Conservation (phyloP, 1,139 yeast species). For the Zygosaccharomyces sapae region DNA sequence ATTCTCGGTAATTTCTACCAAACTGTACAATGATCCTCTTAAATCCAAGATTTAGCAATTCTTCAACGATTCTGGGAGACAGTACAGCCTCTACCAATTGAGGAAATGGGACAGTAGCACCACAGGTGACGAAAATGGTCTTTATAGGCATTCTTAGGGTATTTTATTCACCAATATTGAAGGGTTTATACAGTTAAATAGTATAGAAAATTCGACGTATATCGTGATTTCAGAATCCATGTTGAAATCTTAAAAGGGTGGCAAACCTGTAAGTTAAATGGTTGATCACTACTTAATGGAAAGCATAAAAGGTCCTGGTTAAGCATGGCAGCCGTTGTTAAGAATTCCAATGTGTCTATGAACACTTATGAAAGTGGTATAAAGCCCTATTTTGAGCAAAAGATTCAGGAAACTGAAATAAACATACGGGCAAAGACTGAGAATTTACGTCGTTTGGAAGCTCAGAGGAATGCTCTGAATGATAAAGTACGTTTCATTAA, state of each 20-base stretch:
- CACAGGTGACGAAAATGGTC: conserved; percentile 61
- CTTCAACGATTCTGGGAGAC: conserved; percentile 38
- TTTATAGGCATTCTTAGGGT: conserved; percentile 7
- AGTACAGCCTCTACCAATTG: conserved; percentile 47
- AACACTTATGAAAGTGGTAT: conserved; percentile 68
- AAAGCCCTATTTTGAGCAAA: conserved; percentile 85
- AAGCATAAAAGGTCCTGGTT: conserved; percentile 10
- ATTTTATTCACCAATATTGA: neutral
- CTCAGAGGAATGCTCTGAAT: conserved; percentile 72
- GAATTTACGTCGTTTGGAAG: conserved; percentile 82
- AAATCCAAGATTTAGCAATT: conserved; percentile 39
- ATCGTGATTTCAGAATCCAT: neutral
- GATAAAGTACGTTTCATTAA: conserved; percentile 82
- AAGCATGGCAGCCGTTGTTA: conserved; percentile 44
- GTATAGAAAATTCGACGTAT: neutral
- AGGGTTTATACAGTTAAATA: neutral
- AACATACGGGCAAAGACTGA: conserved; percentile 83
- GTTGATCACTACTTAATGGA: neutral
- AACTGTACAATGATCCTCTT: conserved; percentile 56
- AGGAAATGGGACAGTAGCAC: conserved; percentile 79
- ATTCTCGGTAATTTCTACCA: conserved; percentile 46
- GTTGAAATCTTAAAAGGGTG: conserved; percentile 25
- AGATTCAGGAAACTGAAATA: conserved; percentile 89
- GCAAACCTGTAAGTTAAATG: conserved; percentile 5
- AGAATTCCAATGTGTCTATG: conserved; percentile 16